Conservation (phyloP, 352 stramenopile genomes). For the Aphanomyces astaci region DNA sequence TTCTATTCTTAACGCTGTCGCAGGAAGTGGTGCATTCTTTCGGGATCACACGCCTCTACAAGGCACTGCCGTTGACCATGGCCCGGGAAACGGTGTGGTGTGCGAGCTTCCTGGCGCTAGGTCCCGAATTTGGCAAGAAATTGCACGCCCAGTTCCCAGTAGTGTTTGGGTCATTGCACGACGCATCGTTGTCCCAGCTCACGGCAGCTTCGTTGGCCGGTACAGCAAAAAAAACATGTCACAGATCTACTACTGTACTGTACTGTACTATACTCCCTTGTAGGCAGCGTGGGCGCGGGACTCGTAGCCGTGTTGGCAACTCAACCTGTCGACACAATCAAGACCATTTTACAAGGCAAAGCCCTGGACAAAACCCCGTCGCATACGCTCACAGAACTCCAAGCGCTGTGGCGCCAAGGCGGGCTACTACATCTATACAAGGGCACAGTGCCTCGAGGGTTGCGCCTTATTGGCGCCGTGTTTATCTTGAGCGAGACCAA, state of each 20-base stretch:
- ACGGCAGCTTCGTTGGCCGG: neutral
- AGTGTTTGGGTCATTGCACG: constrained; percentile 44
- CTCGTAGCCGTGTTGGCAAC: constrained; percentile 66
- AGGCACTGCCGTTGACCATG: constrained; percentile 50
- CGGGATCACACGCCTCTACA: constrained; percentile 45
- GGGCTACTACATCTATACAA: constrained; percentile 58
- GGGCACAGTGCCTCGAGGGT: constrained; percentile 58
- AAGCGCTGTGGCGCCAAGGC: constrained; percentile 41
- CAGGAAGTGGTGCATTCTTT: constrained; percentile 42
- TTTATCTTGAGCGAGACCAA: constrained; percentile 75
- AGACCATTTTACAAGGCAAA: constrained; percentile 81
- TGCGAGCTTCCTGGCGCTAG: constrained; percentile 66
- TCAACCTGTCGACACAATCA: constrained; percentile 76
- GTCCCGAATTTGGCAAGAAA: constrained; percentile 54
- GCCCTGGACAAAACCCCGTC: constrained; percentile 38
- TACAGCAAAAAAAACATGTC: constrained; percentile 40
- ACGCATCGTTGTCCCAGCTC: neutral
- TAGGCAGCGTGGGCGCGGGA: constrained; percentile 60
- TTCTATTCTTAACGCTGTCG: no score
- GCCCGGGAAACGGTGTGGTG: constrained; percentile 67
- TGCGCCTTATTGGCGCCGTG: constrained; percentile 70
- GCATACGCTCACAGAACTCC: constrained; percentile 37
- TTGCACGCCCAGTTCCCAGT: constrained; percentile 45
- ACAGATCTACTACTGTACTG: no score
- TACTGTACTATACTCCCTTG: no score